Conservation (phyloP, 2,329 filamentous ascomycete species). For the Myriosclerotinia curreyana region DNA sequence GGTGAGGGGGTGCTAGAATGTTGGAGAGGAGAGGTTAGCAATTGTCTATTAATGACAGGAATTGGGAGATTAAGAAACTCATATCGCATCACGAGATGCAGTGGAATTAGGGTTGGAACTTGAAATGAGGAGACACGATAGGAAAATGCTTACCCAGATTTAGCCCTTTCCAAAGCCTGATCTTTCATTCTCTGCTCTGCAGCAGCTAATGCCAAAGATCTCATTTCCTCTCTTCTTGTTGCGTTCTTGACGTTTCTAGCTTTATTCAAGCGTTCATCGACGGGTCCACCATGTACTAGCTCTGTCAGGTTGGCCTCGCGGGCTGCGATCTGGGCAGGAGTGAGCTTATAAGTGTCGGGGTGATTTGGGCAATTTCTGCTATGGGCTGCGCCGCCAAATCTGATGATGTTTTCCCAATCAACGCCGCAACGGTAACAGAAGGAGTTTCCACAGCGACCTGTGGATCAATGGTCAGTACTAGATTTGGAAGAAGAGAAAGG, state of each 20-base stretch:
- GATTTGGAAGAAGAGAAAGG: neutral
- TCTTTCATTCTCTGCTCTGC: slow-evolving; percentile 25
- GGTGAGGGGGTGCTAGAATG: neutral
- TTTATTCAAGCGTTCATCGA: slow-evolving; percentile 24
- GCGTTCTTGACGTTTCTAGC: slow-evolving; percentile 24
- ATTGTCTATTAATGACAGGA: neutral
- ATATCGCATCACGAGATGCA: neutral
- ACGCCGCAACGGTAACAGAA: slow-evolving; percentile 32
- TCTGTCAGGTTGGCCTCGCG: slow-evolving; percentile 21
- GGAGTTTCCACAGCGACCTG: slow-evolving; percentile 28
- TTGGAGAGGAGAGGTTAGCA: neutral
- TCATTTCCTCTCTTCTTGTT: slow-evolving; percentile 18
- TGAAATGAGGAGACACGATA: neutral
- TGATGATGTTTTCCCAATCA: slow-evolving; percentile 30
- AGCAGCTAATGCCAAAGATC: slow-evolving; percentile 26
- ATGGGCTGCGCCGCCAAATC: slow-evolving; percentile 28
- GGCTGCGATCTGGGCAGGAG: neutral
- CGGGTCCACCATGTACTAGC: slow-evolving; percentile 27
- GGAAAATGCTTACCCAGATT: neutral
- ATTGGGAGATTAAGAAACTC: neutral
- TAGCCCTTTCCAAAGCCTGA: neutral
- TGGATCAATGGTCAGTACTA: neutral
- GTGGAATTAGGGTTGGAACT: too few species aligned
- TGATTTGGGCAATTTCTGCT: slow-evolving; percentile 16
- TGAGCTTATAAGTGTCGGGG: neutral